Conservation (phyloP, 805 yeast genomes). For the Metschnikowia reukaufii region DNA sequence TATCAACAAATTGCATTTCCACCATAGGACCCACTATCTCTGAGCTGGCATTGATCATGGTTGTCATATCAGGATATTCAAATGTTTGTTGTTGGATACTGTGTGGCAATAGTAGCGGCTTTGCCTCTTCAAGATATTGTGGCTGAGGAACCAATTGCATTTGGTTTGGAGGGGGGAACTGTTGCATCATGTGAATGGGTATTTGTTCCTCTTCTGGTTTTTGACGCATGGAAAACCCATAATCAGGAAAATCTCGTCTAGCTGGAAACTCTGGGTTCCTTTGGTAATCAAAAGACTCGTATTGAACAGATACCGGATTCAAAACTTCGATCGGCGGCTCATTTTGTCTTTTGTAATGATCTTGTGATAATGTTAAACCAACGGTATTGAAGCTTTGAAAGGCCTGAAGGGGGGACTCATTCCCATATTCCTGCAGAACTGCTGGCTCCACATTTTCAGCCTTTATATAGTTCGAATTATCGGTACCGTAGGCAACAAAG, state of each 20-base stretch:
- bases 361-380: not conserved
- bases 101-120: not conserved
- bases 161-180: not conserved
- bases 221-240: not conserved
- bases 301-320: not conserved
- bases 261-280: not conserved
- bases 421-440: not conserved
- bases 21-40: constrained; percentile 36
- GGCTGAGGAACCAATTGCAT: not conserved
- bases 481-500: not conserved
- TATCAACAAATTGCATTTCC: constrained; percentile 40
- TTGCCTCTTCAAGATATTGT: not conserved
- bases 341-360: not conserved
- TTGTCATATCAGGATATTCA: constrained; percentile 39
- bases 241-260: not conserved
- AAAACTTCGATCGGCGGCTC: not conserved
- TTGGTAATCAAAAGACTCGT: not conserved
- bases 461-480: not conserved
- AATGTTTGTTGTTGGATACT: not conserved
- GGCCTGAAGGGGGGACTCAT: constrained; percentile 5
- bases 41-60: constrained; percentile 37
- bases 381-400: not conserved
- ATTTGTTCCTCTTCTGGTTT: not conserved
- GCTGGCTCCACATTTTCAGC: not conserved
- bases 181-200: not conserved